Evolutionary conservation across 1,139 yeast genomes (phyloP).

Genomic region (Yamadazyma aaseri): DNA sequence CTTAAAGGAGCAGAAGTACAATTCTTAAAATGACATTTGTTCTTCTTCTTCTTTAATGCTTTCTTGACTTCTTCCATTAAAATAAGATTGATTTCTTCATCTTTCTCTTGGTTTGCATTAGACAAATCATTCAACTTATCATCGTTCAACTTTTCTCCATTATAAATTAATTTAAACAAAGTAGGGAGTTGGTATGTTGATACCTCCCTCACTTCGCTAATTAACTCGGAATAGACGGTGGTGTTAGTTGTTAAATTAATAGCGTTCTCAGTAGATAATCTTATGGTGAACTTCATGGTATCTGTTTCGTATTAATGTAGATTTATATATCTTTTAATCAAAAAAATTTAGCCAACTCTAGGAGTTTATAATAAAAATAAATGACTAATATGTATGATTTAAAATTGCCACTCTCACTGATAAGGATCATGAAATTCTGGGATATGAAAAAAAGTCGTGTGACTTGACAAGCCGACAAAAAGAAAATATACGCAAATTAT

Average conservation of each 20-base stretch:
- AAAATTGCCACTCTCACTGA: constrained; percentile 11
- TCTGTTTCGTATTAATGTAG: too few relatives aligned
- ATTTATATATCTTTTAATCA: too few relatives aligned
- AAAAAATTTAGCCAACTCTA: not conserved
- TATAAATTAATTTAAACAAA: constrained; percentile 49
- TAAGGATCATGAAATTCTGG: constrained; percentile 10
- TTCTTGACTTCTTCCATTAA: constrained; percentile 41
- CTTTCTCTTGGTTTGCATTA: constrained; percentile 14
- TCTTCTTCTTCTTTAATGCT: constrained; percentile 52
- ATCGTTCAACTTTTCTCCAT: constrained; percentile 34
- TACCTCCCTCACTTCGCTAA: constrained; percentile 43
- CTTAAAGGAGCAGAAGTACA: constrained; percentile 72
- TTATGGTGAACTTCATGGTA: constrained; percentile 41
- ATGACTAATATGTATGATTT: constrained; percentile 5
- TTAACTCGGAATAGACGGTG: constrained; percentile 49
- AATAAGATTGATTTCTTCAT: constrained; percentile 35
- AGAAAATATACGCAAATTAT: not conserved
- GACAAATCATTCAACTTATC: constrained; percentile 4
- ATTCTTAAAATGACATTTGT: constrained; percentile 54
- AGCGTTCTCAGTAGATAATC: constrained; percentile 43
- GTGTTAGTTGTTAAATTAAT: constrained; percentile 47
- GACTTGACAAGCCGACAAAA: constrained; percentile 2
- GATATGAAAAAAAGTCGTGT: constrained; percentile 3
- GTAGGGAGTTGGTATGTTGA: constrained; percentile 35
- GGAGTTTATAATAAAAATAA: constrained; percentile 1